Evolutionary conservation across 768 basidiomycete species (phyloP), one percentile per base, ranked within the genome.

Genomic region (Termitomyces sp.): DNA sequence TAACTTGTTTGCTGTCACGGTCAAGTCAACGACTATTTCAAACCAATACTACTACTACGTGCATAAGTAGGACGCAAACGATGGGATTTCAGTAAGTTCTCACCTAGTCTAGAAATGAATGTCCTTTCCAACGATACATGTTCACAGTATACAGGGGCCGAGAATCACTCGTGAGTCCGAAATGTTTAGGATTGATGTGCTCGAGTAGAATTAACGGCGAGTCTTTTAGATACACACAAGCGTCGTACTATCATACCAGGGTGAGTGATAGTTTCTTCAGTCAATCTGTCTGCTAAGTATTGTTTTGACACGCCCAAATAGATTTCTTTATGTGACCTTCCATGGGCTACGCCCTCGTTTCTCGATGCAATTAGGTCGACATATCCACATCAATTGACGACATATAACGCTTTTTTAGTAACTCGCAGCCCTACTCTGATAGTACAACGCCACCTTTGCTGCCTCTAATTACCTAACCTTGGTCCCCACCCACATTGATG

Each of bases 231-330:
- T 35, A 54, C 53, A 22, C 53, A 45, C 25, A 56, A 56, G 36
- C 55, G 58, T 12, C 58, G 49, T 42, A 33, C 55, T 35, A 56
- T 60, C 47, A 56, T 60, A 41, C 55, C 58, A 3, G 55, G 58
- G 55, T 51, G 41, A 53, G 45, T 41, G 18, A 10, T 1, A 4
- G 22, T 9, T 18, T 27, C 15, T 1, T 5, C 9, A 15, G 32
- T 13, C 7, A 1, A 25, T 35, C 3, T 22, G 33, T 22, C 7
- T 38, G 16, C 12, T 27, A 35, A 38, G 13, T 3, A 11, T 12
- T 31, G 25, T 39, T 0, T 35, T 7, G 9, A 45, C 18, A 36
- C 25, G 13, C 12, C 13, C 23, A 31, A 20, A 15, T 15, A 59
- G 55, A 7, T 52, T 59, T 41, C 55, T 59, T 9, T 59, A 59